Conservation (phyloP, 139 green algal genomes). For the Ettlia oleoabundans region DNA sequence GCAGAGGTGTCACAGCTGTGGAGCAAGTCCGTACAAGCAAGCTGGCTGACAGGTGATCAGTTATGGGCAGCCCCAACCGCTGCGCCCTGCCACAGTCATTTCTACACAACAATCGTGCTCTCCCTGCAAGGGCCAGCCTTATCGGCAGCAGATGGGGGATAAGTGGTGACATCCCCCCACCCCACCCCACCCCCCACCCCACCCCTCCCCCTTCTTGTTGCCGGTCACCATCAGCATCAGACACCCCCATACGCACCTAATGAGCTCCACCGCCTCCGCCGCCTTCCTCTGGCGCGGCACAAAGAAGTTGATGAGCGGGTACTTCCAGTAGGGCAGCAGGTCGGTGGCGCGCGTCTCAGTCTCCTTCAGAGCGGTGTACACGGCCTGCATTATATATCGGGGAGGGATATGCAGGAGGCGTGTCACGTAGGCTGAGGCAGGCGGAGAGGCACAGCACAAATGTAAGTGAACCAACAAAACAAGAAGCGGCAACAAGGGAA, state of each 20-base stretch:
- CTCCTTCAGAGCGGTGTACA: slow-evolving; percentile 99
- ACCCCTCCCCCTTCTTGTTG: no score
- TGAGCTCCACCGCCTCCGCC: slow-evolving; percentile 87
- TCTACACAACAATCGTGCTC: no score
- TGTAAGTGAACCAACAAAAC: not conserved
- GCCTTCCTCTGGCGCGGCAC: slow-evolving; percentile 79
- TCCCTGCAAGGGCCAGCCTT: no score
- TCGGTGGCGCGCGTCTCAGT: slow-evolving; percentile 96
- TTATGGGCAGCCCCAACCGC: no score
- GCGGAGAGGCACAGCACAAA: not conserved
- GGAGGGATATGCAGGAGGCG: not conserved
- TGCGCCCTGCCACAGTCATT: no score
- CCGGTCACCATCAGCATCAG: not conserved
- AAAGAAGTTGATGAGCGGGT: slow-evolving; percentile 66
- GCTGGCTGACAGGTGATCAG: no score
- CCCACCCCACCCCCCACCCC: not conserved
- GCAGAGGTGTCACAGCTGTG: no score
- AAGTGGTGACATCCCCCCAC: no score
- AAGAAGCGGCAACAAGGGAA: no score
- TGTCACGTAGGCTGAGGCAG: not conserved
- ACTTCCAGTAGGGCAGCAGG: slow-evolving; percentile 95
- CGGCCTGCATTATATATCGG: no score
- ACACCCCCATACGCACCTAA: slow-evolving; percentile 55
- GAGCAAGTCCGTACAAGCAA: no score
- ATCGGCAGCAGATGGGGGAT: no score